A percentile compares a stretch with the other conserved stretches of the same genome.
phyloP scores from a whole-genome alignment of 306 rosid species.

The Vachellia pachyceras region DNA sequence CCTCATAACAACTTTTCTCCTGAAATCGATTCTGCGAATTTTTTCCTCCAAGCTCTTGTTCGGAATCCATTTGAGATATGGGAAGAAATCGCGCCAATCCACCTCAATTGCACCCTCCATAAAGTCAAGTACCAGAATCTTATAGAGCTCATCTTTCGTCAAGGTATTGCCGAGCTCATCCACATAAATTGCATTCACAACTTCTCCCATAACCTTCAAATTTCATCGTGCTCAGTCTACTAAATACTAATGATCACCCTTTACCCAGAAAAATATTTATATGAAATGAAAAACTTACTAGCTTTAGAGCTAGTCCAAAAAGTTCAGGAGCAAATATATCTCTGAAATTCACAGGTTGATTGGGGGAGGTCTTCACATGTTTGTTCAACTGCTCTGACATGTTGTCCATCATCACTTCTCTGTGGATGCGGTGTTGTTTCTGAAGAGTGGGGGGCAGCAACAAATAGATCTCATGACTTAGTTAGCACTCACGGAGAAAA shows the following conservation, averaged over 20 bases:
- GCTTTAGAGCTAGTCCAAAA: slow-evolving; percentile 73
- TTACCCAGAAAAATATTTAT: background rate
- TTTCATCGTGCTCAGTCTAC: too few relatives aligned
- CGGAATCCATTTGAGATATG: slow-evolving; percentile 92
- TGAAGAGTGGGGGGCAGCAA: slow-evolving; percentile 33
- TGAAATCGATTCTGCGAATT: slow-evolving; percentile 42
- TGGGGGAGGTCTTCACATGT: slow-evolving; percentile 52
- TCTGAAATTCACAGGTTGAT: slow-evolving; percentile 65
- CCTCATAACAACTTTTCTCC: slow-evolving; percentile 64
- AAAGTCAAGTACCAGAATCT: slow-evolving; percentile 68
- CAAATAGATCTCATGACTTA: slow-evolving; percentile 4
- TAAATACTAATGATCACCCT: too few relatives aligned
- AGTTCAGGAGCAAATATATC: slow-evolving; percentile 66
- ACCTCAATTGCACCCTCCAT: slow-evolving; percentile 96
- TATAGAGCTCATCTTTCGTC: slow-evolving; percentile 60
- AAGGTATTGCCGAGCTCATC: slow-evolving; percentile 60
- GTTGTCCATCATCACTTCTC: slow-evolving; percentile 68
- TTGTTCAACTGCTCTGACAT: slow-evolving; percentile 51
- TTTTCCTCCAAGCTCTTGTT: slow-evolving; percentile 63
- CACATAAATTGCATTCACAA: slow-evolving; percentile 65
- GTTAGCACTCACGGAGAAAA: background rate
- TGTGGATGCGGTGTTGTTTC: slow-evolving; percentile 72
- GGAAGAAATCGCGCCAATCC: slow-evolving; percentile 98
- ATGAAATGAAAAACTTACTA: slow-evolving; percentile 51
- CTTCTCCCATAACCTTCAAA: slow-evolving; percentile 69